Percentiles rank a stretch among this genome's conserved stretches.
Conservation (phyloP, 2,329 filamentous ascomycete genomes). For the Bipolaris sorokiniana region DNA sequence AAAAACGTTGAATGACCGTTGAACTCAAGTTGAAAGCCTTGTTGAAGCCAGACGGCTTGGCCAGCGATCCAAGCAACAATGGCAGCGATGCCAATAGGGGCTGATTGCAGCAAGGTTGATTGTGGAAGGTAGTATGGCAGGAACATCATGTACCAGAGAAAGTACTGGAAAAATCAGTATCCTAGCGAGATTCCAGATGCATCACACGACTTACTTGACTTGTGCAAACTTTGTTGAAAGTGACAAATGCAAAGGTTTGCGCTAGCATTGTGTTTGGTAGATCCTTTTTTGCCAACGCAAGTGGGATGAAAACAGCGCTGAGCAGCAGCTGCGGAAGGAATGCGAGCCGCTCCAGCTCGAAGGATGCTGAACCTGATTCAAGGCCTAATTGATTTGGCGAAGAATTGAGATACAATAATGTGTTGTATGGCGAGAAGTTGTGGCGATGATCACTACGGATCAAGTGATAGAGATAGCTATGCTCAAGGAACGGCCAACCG, state of each 20-base stretch:
- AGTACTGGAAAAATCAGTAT: constrained; percentile 68
- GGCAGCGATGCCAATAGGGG: constrained; percentile 67
- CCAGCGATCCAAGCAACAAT: constrained; percentile 74
- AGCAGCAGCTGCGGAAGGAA: constrained; percentile 88
- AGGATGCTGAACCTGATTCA: constrained; percentile 47
- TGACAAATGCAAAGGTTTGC: constrained; percentile 95
- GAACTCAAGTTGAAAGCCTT: constrained; percentile 59
- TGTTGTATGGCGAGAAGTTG: constrained; percentile 98
- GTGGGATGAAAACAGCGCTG: constrained; percentile 75
- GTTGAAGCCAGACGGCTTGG: constrained; percentile 65
- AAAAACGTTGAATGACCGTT: constrained; percentile 82
- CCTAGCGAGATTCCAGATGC: background rate
- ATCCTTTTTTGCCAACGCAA: constrained; percentile 79
- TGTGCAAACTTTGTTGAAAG: constrained; percentile 99
- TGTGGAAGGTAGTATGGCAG: constrained; percentile 86
- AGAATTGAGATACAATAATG: constrained; percentile 84
- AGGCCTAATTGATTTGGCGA: constrained; percentile 50
- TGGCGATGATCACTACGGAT: constrained; percentile 94
- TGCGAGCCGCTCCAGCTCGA: constrained; percentile 75
- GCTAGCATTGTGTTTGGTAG: constrained; percentile 85
- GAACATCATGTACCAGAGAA: constrained; percentile 96
- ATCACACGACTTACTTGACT: constrained; percentile 73
- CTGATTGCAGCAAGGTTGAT: constrained; percentile 71
- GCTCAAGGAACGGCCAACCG: constrained; percentile 78
- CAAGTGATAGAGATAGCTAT: constrained; percentile 93